Evolutionary conservation across 495 filamentous ascomycete genomes (phyloP).

Genomic region (Aspergillus saccharolyticus): DNA sequence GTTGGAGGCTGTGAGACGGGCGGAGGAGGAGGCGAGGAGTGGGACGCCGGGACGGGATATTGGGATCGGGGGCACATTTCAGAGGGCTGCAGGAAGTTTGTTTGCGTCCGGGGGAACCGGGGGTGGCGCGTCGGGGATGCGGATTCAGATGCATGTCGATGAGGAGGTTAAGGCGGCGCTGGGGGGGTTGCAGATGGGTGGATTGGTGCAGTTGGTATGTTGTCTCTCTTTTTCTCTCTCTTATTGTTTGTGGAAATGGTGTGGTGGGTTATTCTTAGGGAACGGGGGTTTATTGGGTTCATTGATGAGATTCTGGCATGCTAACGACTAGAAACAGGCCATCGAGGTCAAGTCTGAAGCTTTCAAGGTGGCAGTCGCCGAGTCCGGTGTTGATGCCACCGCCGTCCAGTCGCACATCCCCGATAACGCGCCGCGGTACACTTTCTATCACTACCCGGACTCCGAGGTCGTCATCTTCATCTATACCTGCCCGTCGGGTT

Average conservation of each 20-base stretch:
- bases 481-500: slow-evolving; percentile 80
- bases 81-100: slow-evolving; percentile 33
- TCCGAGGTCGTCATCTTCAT: slow-evolving; percentile 77
- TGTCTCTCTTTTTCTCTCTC: not conserved
- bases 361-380: slow-evolving; percentile 62
- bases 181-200: slow-evolving; percentile 50
- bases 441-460: slow-evolving; percentile 73
- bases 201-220: slow-evolving; percentile 77
- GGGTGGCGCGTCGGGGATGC: slow-evolving; percentile 40
- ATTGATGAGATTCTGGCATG: slow-evolving; percentile 24
- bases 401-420: slow-evolving; percentile 62
- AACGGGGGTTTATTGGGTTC: slow-evolving; percentile 16
- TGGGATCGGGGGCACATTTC: slow-evolving; percentile 56
- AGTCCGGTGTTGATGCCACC: slow-evolving; percentile 45
- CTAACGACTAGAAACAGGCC: slow-evolving; percentile 27
- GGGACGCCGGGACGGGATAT: slow-evolving; percentile 61
- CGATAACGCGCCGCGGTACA: slow-evolving; percentile 78
- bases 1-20: slow-evolving; percentile 69
- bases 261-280: slow-evolving; percentile 14
- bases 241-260: no score
- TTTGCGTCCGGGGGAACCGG: not conserved
- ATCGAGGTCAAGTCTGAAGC: slow-evolving; percentile 69
- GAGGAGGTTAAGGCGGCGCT: slow-evolving; percentile 65
- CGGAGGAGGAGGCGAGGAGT: slow-evolving; percentile 70
- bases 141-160: slow-evolving; percentile 60